These are phyloP conservation scores for Naganishia friedmannii DNA, from an alignment of 768 basidiomycete species.

Conservation along the genomic window DNA sequence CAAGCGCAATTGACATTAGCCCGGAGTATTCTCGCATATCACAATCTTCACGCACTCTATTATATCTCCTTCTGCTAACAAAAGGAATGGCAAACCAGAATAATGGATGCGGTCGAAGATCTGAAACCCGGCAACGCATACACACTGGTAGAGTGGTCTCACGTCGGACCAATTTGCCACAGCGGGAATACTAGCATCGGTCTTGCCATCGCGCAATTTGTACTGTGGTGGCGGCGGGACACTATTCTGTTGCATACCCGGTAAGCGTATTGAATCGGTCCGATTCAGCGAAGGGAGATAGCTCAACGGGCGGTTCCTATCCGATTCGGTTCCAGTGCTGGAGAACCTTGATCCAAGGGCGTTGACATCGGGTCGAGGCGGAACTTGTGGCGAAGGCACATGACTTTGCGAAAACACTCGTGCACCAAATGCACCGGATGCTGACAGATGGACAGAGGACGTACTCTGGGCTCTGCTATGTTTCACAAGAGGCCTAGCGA, in stretches of 20 bases:
- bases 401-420: background rate
- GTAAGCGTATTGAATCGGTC: background rate
- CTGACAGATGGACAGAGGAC: background rate
- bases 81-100: conserved; percentile 47
- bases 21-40: background rate
- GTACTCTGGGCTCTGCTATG: conserved; percentile 4
- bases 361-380: background rate
- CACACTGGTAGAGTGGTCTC: conserved; percentile 48
- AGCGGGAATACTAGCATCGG: background rate
- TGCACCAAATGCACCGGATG: background rate
- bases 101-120: conserved; percentile 38
- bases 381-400: background rate
- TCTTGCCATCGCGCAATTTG: background rate
- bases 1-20: background rate
- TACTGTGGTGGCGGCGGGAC: background rate
- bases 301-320: background rate
- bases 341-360: background rate
- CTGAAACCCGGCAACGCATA: conserved; percentile 50
- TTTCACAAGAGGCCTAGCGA: background rate
- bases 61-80: conserved; percentile 44
- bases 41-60: conserved; percentile 41
- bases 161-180: conserved; percentile 44
- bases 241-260: background rate
- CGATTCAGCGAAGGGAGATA: conserved; percentile 2
- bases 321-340: background rate